These are phyloP conservation scores for Pseudogymnoascus sp. DNA, from an alignment of 2,329 filamentous ascomycete species.

Conservation along the genomic window DNA sequence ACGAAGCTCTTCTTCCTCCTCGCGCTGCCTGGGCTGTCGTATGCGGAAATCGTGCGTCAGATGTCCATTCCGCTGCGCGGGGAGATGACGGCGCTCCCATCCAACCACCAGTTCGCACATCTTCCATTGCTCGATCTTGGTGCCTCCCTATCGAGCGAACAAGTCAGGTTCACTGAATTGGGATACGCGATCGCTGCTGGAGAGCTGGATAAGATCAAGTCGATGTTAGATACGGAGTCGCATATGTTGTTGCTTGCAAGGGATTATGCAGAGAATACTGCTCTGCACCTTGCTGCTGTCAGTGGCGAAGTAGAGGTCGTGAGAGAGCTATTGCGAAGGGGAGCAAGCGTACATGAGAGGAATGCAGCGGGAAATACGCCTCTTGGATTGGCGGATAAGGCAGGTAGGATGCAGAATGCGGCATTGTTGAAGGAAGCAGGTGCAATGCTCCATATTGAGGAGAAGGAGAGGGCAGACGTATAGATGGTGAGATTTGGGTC, in stretches of 20 bases:
- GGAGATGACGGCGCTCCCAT: constrained; percentile 48
- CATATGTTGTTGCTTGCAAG: constrained; percentile 27
- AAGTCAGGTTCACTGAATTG: constrained; percentile 51
- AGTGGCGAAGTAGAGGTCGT: constrained; percentile 46
- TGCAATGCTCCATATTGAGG: constrained; percentile 50
- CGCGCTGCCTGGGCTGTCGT: constrained; percentile 48
- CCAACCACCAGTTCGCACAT: constrained; percentile 33
- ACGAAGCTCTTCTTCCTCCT: constrained; percentile 46
- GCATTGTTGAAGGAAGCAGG: constrained; percentile 50
- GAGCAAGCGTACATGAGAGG: constrained; percentile 59
- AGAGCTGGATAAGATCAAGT: constrained; percentile 37
- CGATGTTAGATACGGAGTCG: constrained; percentile 25
- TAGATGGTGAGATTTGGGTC: neutral
- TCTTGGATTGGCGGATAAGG: constrained; percentile 54
- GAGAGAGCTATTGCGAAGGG: constrained; percentile 49
- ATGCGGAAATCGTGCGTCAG: constrained; percentile 49
- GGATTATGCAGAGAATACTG: constrained; percentile 34
- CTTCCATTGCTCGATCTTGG: constrained; percentile 37
- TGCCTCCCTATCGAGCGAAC: constrained; percentile 41
- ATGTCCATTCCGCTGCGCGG: constrained; percentile 59
- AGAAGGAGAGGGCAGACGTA: constrained; percentile 26
- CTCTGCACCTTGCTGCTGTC: constrained; percentile 33
- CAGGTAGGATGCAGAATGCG: constrained; percentile 46
- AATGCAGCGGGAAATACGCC: constrained; percentile 61
- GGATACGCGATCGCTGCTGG: constrained; percentile 57